phyloP scores from a whole-genome alignment of 768 basidiomycete species.

The Lactarius sanguifluus region DNA sequence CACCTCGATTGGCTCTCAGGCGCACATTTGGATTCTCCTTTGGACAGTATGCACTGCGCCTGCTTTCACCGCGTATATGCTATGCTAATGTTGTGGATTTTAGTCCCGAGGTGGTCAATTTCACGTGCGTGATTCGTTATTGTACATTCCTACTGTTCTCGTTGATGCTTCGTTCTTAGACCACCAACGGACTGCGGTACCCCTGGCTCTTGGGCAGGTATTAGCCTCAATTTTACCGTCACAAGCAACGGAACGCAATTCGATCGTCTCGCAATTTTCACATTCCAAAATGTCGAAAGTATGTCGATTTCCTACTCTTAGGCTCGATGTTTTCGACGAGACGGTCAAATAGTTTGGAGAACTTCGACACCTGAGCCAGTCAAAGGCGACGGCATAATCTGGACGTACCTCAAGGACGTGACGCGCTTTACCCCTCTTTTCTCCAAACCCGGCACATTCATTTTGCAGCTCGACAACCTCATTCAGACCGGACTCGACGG shows the following conservation, averaged over 20 bases:
- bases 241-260: conserved; percentile 78
- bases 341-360: conserved; percentile 57
- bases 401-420: conserved; percentile 77
- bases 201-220: conserved; percentile 70
- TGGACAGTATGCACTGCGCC: conserved; percentile 48
- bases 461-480: conserved; percentile 72
- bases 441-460: conserved; percentile 62
- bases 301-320: conserved; percentile 30
- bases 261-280: conserved; percentile 70
- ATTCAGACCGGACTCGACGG: conserved; percentile 58
- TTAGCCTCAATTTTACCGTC: conserved; percentile 75
- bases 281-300: conserved; percentile 79
- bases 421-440: conserved; percentile 73
- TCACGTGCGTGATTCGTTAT: conserved; percentile 43
- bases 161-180: conserved; percentile 37
- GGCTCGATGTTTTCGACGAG: neutral
- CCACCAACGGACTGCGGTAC: conserved; percentile 73
- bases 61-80: neutral
- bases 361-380: conserved; percentile 75
- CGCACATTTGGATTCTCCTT: conserved; percentile 74
- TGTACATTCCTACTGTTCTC: neutral
- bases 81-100: neutral
- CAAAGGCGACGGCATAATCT: conserved; percentile 64
- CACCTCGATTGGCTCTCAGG: conserved; percentile 37
- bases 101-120: conserved; percentile 61